Conservation (phyloP, 495 filamentous ascomycete species). For the Glarea lozoyensis region DNA sequence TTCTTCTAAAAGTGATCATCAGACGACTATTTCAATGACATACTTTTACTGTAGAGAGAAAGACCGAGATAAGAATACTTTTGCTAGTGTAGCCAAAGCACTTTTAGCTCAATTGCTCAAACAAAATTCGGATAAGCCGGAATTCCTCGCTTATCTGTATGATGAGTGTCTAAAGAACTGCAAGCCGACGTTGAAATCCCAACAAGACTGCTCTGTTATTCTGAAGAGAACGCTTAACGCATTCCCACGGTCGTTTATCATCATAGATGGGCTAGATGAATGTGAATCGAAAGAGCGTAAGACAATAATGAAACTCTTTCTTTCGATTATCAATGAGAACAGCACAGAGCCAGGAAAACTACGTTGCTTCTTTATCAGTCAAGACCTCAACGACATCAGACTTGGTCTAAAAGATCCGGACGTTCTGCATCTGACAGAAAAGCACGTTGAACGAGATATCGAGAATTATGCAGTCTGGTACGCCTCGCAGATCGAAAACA, state of each 20-base stretch:
- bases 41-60: conserved; percentile 37
- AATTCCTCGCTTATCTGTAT: conserved; percentile 24
- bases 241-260: conserved; percentile 23
- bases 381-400: conserved; percentile 23
- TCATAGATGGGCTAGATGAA: conserved; percentile 38
- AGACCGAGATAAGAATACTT: conserved; percentile 24
- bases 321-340: conserved; percentile 13
- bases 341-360: no score
- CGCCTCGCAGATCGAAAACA: conserved; percentile 12
- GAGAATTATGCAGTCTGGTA: conserved; percentile 12
- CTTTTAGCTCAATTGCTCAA: conserved; percentile 30
- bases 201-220: conserved; percentile 20
- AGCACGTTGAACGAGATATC: conserved; percentile 25
- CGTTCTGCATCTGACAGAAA: conserved; percentile 17
- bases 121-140: conserved; percentile 20
- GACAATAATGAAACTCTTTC: conserved; percentile 19
- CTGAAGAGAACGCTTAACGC: conserved; percentile 21
- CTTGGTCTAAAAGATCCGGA: conserved; percentile 18
- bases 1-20: no score
- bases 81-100: conserved; percentile 23
- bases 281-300: conserved; percentile 24
- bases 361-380: conserved; percentile 32
- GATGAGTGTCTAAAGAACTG: conserved; percentile 18
- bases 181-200: conserved; percentile 21
- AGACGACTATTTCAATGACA: no score